Conservation (phyloP, 2,329 filamentous ascomycete genomes). For the Xylariaceae sp. region DNA sequence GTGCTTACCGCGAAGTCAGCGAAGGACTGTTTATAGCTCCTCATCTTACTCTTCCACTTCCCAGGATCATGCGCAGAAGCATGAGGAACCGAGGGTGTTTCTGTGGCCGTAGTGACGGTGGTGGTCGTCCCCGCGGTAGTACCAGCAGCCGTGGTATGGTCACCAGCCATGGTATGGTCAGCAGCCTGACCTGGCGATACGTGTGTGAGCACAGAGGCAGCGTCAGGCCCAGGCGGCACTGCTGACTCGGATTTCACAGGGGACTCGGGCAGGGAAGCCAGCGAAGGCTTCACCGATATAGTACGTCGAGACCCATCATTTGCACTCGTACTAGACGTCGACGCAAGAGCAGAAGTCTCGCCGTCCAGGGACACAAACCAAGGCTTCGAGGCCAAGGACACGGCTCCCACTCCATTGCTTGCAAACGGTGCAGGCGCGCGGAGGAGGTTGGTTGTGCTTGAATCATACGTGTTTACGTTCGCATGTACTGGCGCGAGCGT, state of each 20-base stretch:
- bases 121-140: no score
- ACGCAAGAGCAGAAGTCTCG: no score
- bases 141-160: no score
- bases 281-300: slow-evolving; percentile 21
- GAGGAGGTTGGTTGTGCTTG: slow-evolving; percentile 20
- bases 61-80: slow-evolving; percentile 11
- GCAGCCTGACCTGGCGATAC: no score
- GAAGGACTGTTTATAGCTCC: slow-evolving; percentile 18
- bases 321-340: no score
- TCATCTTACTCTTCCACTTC: slow-evolving; percentile 13
- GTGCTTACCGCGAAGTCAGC: slow-evolving; percentile 21
- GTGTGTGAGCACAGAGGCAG: no score
- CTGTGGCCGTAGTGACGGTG: slow-evolving; percentile 11
- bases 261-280: slow-evolving; percentile 20
- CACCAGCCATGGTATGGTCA: no score
- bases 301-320: slow-evolving; percentile 9
- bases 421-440: slow-evolving; percentile 20
- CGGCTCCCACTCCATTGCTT: no score
- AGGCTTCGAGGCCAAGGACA: slow-evolving; percentile 20
- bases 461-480: no score
- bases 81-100: slow-evolving; percentile 7
- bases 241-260: no score
- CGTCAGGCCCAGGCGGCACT: no score
- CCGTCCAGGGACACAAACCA: slow-evolving; percentile 17
- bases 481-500: slow-evolving; percentile 10